Conservation (phyloP, 768 basidiomycete species). For the Cytidiella melzeri region DNA sequence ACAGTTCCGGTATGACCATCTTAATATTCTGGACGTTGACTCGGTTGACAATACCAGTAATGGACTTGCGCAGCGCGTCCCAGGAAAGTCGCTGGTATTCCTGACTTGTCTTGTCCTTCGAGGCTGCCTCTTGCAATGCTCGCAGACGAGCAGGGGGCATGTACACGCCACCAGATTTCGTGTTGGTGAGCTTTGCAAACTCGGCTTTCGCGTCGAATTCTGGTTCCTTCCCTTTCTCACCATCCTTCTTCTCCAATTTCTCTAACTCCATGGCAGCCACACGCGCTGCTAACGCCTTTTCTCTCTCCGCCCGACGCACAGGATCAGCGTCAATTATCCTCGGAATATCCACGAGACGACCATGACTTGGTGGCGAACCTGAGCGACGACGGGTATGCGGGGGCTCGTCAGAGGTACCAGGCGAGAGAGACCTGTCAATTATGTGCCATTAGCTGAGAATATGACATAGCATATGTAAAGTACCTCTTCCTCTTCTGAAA, state of each 20-base stretch:
- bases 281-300: slow-evolving; percentile 70
- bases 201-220: slow-evolving; percentile 73
- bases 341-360: slow-evolving; percentile 33
- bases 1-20: slow-evolving; percentile 83
- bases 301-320: slow-evolving; percentile 66
- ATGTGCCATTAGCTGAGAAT: background rate
- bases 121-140: slow-evolving; percentile 81
- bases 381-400: slow-evolving; percentile 39
- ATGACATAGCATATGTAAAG: background rate
- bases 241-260: slow-evolving; percentile 46
- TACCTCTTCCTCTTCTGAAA: slow-evolving; percentile 44
- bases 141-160: slow-evolving; percentile 92
- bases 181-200: slow-evolving; percentile 78
- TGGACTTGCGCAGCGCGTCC: slow-evolving; percentile 96
- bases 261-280: slow-evolving; percentile 66
- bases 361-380: slow-evolving; percentile 28
- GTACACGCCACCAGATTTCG: slow-evolving; percentile 91
- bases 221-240: slow-evolving; percentile 24
- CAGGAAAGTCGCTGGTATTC: slow-evolving; percentile 96
- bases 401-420: slow-evolving; percentile 29
- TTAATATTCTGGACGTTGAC: slow-evolving; percentile 98
- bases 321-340: slow-evolving; percentile 72
- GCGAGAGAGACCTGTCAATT: slow-evolving; percentile 27
- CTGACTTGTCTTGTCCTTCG: slow-evolving; percentile 71
- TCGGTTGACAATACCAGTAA: slow-evolving; percentile 99